A percentile compares a stretch with the other conserved stretches of the same genome.
Conservation (phyloP, 768 basidiomycete genomes). For the Boletus reticulatus region DNA sequence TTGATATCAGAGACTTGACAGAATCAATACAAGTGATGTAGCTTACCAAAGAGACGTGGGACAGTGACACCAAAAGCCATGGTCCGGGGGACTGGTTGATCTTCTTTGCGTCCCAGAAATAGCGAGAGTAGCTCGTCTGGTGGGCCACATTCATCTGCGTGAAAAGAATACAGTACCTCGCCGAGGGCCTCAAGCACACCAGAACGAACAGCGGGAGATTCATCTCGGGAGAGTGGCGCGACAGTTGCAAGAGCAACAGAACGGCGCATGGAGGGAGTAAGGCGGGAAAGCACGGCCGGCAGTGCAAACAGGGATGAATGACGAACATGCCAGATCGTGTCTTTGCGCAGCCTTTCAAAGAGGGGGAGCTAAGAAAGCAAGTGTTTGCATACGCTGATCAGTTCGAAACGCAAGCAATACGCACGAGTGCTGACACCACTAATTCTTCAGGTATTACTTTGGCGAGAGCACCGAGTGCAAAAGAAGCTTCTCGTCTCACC, state of each 20-base stretch:
- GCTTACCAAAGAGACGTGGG: conserved; percentile 19
- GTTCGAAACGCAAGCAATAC: conserved; percentile 21
- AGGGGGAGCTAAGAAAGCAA: conserved; percentile 62
- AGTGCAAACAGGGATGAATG: conserved; percentile 86
- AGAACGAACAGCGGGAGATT: conserved; percentile 63
- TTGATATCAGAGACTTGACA: conserved; percentile 4
- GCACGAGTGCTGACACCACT: conserved; percentile 60
- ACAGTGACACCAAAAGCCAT: conserved; percentile 4
- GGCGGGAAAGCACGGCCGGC: conserved; percentile 71
- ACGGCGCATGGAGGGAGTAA: conserved; percentile 56
- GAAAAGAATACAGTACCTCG: conserved; percentile 85
- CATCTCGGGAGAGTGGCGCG: conserved; percentile 60
- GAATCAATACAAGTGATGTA: background rate
- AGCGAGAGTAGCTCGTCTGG: conserved; percentile 72
- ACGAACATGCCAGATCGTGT: conserved; percentile 78
- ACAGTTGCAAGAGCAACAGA: conserved; percentile 66
- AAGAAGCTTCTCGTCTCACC: conserved; percentile 83
- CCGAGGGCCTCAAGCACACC: conserved; percentile 86
- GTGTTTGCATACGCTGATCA: conserved; percentile 2
- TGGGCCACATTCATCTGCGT: conserved; percentile 56
- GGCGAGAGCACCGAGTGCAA: conserved; percentile 84
- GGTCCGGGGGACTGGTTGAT: conserved; percentile 35
- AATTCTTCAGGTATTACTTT: conserved; percentile 82
- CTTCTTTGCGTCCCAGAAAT: conserved; percentile 65
- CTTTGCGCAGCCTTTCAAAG: conserved; percentile 66